phyloP scores from a whole-genome alignment of 1,139 yeast species.

The Scheffersomyces segobiensis region DNA sequence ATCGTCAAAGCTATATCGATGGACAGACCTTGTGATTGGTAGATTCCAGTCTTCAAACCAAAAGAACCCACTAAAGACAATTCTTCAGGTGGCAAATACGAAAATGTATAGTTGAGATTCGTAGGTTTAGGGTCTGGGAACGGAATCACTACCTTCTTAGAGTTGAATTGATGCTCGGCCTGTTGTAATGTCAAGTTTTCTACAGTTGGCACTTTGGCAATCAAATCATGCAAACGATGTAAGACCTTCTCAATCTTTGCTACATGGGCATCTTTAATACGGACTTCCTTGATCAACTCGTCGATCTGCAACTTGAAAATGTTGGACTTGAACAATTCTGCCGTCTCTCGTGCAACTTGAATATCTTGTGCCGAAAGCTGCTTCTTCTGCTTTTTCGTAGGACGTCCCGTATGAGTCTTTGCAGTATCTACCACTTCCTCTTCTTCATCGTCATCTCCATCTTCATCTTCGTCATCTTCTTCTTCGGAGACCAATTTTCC shows the following conservation, averaged over 20 bases:
- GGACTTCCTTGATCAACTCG: slow-evolving; percentile 78
- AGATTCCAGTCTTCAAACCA: slow-evolving; percentile 80
- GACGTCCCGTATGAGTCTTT: slow-evolving; percentile 9
- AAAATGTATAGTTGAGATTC: slow-evolving; percentile 66
- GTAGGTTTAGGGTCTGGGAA: slow-evolving; percentile 88
- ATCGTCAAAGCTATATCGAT: slow-evolving; percentile 81
- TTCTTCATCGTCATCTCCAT: slow-evolving; percentile 12
- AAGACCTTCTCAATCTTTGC: slow-evolving; percentile 72
- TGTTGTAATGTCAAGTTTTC: slow-evolving; percentile 53
- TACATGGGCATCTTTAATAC: slow-evolving; percentile 68
- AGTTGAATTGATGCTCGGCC: slow-evolving; percentile 48
- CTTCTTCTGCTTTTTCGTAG: slow-evolving; percentile 39
- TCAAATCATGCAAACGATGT: slow-evolving; percentile 70
- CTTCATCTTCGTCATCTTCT: slow-evolving; percentile 12
- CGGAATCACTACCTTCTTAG: slow-evolving; percentile 64
- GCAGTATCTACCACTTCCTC: slow-evolving; percentile 10
- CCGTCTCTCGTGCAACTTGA: slow-evolving; percentile 89
- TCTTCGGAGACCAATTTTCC: slow-evolving; percentile 10
- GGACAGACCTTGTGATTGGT: slow-evolving; percentile 52
- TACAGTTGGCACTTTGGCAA: slow-evolving; percentile 61
- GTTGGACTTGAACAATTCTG: slow-evolving; percentile 89
- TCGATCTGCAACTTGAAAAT: slow-evolving; percentile 93
- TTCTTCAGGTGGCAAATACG: slow-evolving; percentile 70
- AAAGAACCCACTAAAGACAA: slow-evolving; percentile 86
- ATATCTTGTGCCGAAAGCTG: slow-evolving; percentile 77